Base-by-base conservation (phyloP, 495 filamentous ascomycete species). In the Daldinia vernicosa region DNA sequence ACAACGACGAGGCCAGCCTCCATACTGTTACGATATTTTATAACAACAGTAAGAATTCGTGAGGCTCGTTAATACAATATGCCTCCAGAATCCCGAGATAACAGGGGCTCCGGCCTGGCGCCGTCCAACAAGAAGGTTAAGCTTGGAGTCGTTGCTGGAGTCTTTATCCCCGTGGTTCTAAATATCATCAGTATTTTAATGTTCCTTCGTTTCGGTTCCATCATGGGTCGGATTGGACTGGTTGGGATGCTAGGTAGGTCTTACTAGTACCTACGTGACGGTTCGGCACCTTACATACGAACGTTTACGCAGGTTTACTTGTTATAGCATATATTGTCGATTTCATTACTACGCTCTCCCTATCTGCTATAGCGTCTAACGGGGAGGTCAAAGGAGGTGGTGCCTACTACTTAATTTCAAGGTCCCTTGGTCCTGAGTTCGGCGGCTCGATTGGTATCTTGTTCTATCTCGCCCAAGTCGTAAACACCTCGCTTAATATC, bases 121-220 rank as follows among this genome's bases (percentile, higher is more conserved):
- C 67, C 69, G 24, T 24, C 71, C 11, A 66, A 55, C 67, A 83
- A 78, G 74, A 78, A 78, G 52, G 62, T 82, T 65, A 94, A 93
- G 76, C 84, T 94, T 59, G 90, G 91, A 15, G 88, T 88, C 3
- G 89, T 92, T 74, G 90, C 91, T 9, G 92, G 92, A 7, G 93
- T 95, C 40, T 97, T 94, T 76, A 90, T 95, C 22, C 93, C 93
- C 24, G 93, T 92, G 6, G 93, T 88, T 52, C 80, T 95, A 71
- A 97, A 96, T 79, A 92, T 96, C n/a, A 80, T 96, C 53, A 95
- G 92, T 69, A 97, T 97, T 82, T 87, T 97, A 45, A 95, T 96
- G 93, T 97, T 97, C 80, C 82, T 94, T 77, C 85, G 92, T 28
- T 94, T 94, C 74, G 91, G 91, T 5, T 89, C 91, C 63, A 91